Percentiles rank a stretch among this genome's conserved stretches.
Evolutionary conservation across 495 filamentous ascomycete genomes (phyloP).

Genomic region (Trichoderma erinaceum): DNA sequence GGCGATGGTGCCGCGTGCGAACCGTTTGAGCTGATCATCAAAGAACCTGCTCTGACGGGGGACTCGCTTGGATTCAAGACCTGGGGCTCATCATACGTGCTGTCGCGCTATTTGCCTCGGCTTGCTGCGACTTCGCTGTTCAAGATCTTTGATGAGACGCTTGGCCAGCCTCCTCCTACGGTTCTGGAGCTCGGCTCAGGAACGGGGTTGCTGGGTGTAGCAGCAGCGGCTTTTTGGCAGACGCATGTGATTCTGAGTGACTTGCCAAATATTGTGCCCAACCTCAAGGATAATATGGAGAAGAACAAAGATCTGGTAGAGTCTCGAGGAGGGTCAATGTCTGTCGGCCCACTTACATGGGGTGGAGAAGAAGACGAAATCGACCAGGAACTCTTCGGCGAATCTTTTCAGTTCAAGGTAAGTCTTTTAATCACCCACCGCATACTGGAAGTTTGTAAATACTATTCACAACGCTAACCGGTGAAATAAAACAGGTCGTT

Average conservation of each 20-base stretch:
- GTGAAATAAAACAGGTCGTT: constrained; percentile 29
- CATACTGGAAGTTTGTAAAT: no score
- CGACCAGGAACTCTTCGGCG: constrained; percentile 29
- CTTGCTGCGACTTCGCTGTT: constrained; percentile 32
- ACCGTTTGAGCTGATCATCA: constrained; percentile 56
- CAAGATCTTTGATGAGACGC: constrained; percentile 28
- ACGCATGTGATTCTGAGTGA: constrained; percentile 41
- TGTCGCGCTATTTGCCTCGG: constrained; percentile 64
- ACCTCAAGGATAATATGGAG: constrained; percentile 35
- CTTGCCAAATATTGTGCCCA: constrained; percentile 39
- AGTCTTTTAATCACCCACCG: constrained; percentile 16
- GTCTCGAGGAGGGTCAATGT: constrained; percentile 25
- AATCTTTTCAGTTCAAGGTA: constrained; percentile 35
- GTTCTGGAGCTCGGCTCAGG: constrained; percentile 60
- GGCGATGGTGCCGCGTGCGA: constrained; percentile 17
- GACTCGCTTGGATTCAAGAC: constrained; percentile 91
- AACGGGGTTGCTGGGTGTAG: constrained; percentile 56
- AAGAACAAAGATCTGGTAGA: constrained; percentile 32
- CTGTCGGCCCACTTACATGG: constrained; percentile 38
- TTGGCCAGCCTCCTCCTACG: constrained; percentile 14
- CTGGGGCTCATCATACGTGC: constrained; percentile 81
- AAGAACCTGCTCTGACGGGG: constrained; percentile 79
- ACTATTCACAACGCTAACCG: neutral
- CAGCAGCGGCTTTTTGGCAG: constrained; percentile 39
- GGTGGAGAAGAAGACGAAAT: constrained; percentile 29